Base-by-base conservation (phyloP, 2,329 filamentous ascomycete genomes). In the Colletotrichum horii region DNA sequence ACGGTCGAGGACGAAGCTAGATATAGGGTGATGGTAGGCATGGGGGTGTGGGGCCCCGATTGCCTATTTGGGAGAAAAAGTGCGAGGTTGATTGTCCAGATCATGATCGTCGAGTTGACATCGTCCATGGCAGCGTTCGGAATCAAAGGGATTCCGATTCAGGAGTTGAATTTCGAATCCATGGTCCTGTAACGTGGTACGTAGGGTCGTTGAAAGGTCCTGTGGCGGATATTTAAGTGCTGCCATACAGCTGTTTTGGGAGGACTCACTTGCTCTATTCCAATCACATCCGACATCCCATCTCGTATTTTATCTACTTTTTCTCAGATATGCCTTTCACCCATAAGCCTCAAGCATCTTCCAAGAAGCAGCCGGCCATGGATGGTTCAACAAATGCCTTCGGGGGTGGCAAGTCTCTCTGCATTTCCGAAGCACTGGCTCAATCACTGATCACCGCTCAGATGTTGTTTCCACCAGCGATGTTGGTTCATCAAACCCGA, bases 161-260 rank as follows among this genome's bases (percentile, higher is more conserved):
- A 48, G 1, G n/a, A 48, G 0, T 48, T 14, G 3, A 22, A 48
- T 48, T 48, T 48, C 43, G 22, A 48, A 22, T 48, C 19, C n/a
- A 4, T 12, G 19, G 1, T 22, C 7, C 14, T 14, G 11, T 2
- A 34, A 8, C 9, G 4, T 38, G 36, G 1, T n/a, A 0, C 5
- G 8, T 43, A 9, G 19, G 38, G 11, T 48, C 22, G 11, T 22
- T 22, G 6, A 0, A n/a, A 48, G 11, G 6, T 48, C n/a, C 3
- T 2, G 1, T 28, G 55, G 22, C 0, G 14, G 4, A 19, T 0
- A 26, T 58, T 26, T 58, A 58, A 58, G 8, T 58, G 8, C 24
- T 19, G 22, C 55, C 26, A 26, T 8, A 7, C 15, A 19, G 11
- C n/a, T 3, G 6, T 1, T n/a, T 48, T 48, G n/a, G n/a, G 6